These are phyloP conservation scores for Helotiales sp. DNA, from an alignment of 2,329 filamentous ascomycete species.

Conservation along the genomic window DNA sequence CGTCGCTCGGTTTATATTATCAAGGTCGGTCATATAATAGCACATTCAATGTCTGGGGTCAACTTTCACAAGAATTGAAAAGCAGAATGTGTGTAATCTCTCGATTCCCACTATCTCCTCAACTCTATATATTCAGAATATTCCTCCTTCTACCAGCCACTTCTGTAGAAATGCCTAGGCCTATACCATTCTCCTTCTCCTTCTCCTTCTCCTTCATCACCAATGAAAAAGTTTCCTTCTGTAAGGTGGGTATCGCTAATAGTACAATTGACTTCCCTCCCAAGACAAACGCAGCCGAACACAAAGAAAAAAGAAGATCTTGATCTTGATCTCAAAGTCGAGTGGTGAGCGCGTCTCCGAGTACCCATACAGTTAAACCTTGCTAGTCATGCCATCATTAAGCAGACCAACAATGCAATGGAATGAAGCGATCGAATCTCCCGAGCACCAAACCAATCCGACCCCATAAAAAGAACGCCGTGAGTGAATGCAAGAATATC, in stretches of 20 bases:
- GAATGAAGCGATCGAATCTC: neutral
- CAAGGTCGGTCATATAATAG: no score
- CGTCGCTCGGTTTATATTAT: no score
- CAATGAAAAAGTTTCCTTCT: conserved; percentile 1
- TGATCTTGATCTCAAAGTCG: neutral
- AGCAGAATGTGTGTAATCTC: no score
- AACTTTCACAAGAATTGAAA: no score
- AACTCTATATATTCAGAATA: no score
- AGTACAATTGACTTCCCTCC: neutral
- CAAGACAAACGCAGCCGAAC: no score
- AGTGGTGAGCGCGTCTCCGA: neutral
- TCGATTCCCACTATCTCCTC: no score
- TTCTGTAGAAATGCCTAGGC: no score
- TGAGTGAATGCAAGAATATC: neutral
- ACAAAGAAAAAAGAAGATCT: neutral
- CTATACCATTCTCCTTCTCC: no score
- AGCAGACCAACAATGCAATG: neutral
- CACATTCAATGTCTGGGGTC: no score
- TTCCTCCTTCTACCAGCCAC: no score
- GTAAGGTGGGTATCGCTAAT: conserved; percentile 9
- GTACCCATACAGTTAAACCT: neutral
- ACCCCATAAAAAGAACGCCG: neutral
- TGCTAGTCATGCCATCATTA: neutral
- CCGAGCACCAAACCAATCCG: neutral
- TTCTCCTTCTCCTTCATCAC: no score